Conservation (phyloP, 768 basidiomycete genomes). For the Kwoniella pini region DNA sequence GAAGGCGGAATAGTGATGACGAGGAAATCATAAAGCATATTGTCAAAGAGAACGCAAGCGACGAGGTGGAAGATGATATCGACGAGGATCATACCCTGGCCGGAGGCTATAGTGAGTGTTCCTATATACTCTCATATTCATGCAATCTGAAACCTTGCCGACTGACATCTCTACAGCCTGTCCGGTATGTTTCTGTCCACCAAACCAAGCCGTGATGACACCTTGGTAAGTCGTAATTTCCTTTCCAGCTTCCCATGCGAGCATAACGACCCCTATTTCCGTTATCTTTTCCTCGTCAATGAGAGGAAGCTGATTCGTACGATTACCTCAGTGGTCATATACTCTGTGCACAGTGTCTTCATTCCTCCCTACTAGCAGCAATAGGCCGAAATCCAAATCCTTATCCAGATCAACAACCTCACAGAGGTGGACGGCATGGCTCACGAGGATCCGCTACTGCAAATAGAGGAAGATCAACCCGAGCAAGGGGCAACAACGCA, state of each 20-base stretch:
- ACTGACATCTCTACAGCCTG: conserved; percentile 24
- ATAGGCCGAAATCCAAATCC: conserved; percentile 38
- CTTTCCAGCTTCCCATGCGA: background rate
- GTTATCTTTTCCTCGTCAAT: too few relatives aligned
- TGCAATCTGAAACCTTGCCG: background rate
- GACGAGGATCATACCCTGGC: conserved; percentile 13
- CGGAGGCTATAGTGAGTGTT: conserved; percentile 24
- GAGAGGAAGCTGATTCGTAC: background rate
- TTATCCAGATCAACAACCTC: conserved; percentile 13
- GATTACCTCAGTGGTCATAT: conserved; percentile 36
- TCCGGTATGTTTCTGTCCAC: conserved; percentile 40
- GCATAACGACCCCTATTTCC: too few relatives aligned
- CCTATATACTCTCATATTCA: background rate
- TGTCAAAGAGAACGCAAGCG: background rate
- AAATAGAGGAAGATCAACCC: conserved; percentile 3
- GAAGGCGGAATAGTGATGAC: conserved; percentile 8
- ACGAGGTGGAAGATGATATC: conserved; percentile 2
- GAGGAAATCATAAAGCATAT: background rate
- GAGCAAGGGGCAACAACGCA: background rate
- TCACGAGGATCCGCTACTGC: conserved; percentile 11
- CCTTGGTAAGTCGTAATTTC: conserved; percentile 31
- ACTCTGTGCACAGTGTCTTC: conserved; percentile 42
- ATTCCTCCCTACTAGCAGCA: conserved; percentile 33
- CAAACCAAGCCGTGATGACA: conserved; percentile 37
- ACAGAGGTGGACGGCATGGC: background rate